Percentiles rank a stretch among this genome's conserved stretches.
Evolutionary conservation across 192 early-diverging fungal species (phyloP).

Genomic region (Coemansia sp.): DNA sequence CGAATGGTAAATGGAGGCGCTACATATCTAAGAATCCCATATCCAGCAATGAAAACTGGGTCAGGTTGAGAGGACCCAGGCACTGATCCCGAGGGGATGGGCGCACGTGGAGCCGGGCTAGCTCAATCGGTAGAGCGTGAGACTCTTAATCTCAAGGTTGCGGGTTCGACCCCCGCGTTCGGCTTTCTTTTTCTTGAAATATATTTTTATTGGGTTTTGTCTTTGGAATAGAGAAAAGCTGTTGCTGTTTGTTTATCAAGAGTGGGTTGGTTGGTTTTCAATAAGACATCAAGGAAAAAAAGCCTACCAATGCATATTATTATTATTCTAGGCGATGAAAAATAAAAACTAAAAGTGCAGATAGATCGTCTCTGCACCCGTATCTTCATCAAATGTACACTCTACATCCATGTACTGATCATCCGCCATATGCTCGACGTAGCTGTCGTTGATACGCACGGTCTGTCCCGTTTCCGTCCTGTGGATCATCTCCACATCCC

Average conservation of each 20-base stretch:
- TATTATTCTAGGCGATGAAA: no score
- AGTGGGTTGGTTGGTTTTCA: no score
- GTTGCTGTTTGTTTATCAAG: no score
- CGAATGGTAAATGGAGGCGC: neutral
- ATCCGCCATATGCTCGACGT: conserved; percentile 62
- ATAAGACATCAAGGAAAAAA: no score
- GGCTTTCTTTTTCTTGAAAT: conserved; percentile 17
- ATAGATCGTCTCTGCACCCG: conserved; percentile 40
- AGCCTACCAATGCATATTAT: no score
- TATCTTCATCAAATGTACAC: conserved; percentile 44
- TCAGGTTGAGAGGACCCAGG: no score
- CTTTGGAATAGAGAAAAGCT: no score
- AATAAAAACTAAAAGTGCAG: conserved; percentile 27
- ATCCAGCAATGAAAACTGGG: neutral
- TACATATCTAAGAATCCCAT: neutral
- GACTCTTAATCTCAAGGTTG: conserved; percentile 40
- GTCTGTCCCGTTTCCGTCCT: conserved; percentile 57
- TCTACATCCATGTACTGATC: conserved; percentile 66
- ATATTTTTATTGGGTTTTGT: no score
- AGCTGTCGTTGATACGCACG: conserved; percentile 60
- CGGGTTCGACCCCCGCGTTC: conserved; percentile 36
- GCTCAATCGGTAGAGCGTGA: conserved; percentile 37
- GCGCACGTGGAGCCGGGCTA: conserved; percentile 19
- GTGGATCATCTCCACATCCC: conserved; percentile 47
- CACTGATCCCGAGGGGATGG: neutral